A percentile compares a stretch with the other conserved stretches of the same genome.
These are phyloP conservation scores for Jimgerdemannia flammicorona DNA, from an alignment of 192 early-diverging fungal genomes.

Conservation along the genomic window DNA sequence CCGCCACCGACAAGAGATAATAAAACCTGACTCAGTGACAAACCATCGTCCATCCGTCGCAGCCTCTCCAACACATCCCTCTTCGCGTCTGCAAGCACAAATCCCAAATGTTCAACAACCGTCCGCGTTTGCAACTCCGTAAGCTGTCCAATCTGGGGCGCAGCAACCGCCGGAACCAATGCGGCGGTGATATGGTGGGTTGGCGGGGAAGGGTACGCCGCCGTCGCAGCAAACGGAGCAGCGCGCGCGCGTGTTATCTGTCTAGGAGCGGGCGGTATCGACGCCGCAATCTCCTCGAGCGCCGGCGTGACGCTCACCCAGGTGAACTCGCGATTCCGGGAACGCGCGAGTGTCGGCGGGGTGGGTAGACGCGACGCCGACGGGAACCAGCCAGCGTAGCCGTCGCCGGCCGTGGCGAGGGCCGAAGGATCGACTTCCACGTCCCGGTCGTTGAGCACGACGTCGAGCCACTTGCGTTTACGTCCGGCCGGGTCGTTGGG, in stretches of 20 bases:
- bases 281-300: not conserved
- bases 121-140: not conserved
- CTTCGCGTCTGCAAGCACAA: not conserved
- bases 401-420: not conserved
- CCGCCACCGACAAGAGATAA: not conserved
- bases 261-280: no score
- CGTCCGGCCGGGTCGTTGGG: not conserved
- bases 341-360: not conserved
- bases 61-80: not conserved
- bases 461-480: not conserved
- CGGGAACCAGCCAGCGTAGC: not conserved
- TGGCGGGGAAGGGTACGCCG: not conserved
- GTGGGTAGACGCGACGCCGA: not conserved
- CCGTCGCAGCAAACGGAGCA: not conserved
- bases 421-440: not conserved
- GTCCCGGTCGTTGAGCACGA: not conserved
- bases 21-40: not conserved
- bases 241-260: no score
- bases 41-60: not conserved
- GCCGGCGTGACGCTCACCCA: not conserved
- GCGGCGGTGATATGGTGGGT: not conserved
- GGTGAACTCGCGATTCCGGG: not conserved
- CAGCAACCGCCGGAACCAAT: not conserved
- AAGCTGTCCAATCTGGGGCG: not conserved
- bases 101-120: not conserved